Base-by-base conservation (phyloP, 129 eudicot species). In the Cynara cardunculus region DNA sequence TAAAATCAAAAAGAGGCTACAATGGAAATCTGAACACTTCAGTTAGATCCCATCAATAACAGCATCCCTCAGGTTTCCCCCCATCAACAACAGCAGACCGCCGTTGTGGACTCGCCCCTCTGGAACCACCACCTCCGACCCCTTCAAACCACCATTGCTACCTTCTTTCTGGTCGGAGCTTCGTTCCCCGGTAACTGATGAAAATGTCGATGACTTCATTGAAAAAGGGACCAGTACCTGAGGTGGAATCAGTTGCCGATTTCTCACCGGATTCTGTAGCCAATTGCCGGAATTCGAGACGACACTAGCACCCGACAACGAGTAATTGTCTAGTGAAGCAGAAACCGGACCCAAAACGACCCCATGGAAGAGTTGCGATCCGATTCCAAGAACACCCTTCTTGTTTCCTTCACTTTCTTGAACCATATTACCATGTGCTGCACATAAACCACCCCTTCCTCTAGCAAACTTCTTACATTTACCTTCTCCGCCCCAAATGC, bases 61-160 rank as follows among this genome's bases (percentile, higher is more conserved):
- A 2, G 86, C 84, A 68, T 86, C 89, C 22, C 37, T 76, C 78
- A 91, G 39, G 74, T 81, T 84, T 44, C 96, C 87, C 3, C 88
- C 82, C 5, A 91, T 80, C 74, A 87, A 81, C 1, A 92, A 85
- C 73, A 91, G 64, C 8, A 91, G 85, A 3, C 94, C 90, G 73
- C 96, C 98, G 2, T 92, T 90, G 72, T 93, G 96, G 27, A 93
- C 98, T 72, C 98, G 85, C 31, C 94, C 94, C 70, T 89, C 94
- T 0, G 92, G 86, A 24, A 85, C 81, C 80, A 18, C 83, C 22
- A 83, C 84, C 69, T 67, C 86, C 0, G 73, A 44, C 67, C 80
- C 72, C 65, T 78, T 82, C 6, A 56, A 46, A 9, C 12, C 75
- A 5, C 67, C 44, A 7, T 35, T 19, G 30, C 25, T 39, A 66